Conservation (phyloP, 306 rosid genomes). For the Begonia loranthoides region DNA sequence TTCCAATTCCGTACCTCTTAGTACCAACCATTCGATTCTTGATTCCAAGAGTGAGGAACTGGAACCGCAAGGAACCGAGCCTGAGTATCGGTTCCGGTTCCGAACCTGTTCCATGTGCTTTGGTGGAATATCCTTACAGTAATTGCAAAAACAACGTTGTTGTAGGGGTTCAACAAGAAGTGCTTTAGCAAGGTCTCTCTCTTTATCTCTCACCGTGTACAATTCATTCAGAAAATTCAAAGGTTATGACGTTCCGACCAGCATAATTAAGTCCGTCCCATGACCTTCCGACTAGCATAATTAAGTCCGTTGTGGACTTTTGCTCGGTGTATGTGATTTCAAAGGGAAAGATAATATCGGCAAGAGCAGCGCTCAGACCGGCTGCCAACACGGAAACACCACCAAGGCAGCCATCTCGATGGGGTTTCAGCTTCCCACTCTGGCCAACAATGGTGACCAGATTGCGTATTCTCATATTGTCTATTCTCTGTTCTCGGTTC, state of each 20-base stretch:
- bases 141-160: conserved; percentile 41
- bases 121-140: conserved; percentile 31
- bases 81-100: no score
- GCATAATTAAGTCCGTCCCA: conserved; percentile 53
- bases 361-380: conserved; percentile 50
- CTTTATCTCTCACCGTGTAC: neutral
- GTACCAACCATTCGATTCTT: no score
- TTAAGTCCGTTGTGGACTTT: conserved; percentile 58
- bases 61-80: no score
- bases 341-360: conserved; percentile 59
- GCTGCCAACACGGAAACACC: conserved; percentile 22
- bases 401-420: conserved; percentile 26
- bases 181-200: conserved; percentile 45
- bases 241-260: conserved; percentile 36
- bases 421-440: conserved; percentile 14
- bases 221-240: conserved; percentile 40
- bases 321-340: conserved; percentile 68
- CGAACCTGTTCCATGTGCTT: no score
- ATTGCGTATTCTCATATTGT: no score
- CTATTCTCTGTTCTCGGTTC: no score
- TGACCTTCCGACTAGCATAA: conserved; percentile 40
- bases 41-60: no score
- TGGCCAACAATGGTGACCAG: conserved; percentile 15
- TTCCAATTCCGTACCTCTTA: no score
- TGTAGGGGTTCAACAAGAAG: conserved; percentile 51